Evolutionary conservation across 805 yeast genomes (phyloP).

Genomic region (Hanseniaspora lachancei): DNA sequence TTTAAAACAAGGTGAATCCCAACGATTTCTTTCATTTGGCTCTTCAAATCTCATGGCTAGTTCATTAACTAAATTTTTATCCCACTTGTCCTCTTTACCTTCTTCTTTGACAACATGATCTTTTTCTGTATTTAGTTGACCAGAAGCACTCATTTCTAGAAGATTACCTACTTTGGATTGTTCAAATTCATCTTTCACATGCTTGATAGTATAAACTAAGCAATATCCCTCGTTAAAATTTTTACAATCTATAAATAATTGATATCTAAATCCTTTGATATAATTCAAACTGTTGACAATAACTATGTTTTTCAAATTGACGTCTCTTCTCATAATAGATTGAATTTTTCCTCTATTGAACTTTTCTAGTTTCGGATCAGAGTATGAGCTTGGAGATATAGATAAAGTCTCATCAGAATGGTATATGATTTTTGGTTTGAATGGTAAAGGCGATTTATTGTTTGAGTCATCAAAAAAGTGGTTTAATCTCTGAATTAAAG

Average conservation of each 20-base stretch:
- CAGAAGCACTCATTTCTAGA: conserved; percentile 6
- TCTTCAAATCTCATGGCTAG: conserved; percentile 82
- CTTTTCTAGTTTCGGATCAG: conserved; percentile 65
- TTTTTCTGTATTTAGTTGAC: conserved; percentile 17
- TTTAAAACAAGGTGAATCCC: conserved; percentile 89
- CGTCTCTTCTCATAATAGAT: conserved; percentile 75
- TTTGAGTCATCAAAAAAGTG: conserved; percentile 30
- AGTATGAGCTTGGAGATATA: conserved; percentile 52
- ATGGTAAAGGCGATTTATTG: conserved; percentile 35
- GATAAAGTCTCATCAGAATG: conserved; percentile 73
- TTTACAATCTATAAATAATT: conserved; percentile 85
- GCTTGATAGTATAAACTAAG: conserved; percentile 64
- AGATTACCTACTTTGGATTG: conserved; percentile 15
- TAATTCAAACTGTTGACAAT: conserved; percentile 76
- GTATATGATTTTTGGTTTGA: conserved; percentile 46
- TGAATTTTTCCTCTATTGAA: conserved; percentile 71
- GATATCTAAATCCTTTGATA: conserved; percentile 91
- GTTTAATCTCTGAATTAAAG: conserved; percentile 38
- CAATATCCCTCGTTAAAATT: conserved; percentile 69
- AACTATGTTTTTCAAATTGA: conserved; percentile 57
- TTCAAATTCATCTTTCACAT: conserved; percentile 39
- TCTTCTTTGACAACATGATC: conserved; percentile 16
- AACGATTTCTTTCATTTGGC: conserved; percentile 63
- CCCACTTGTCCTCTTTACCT: conserved; percentile 39
- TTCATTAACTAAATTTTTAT: conserved; percentile 47